These are phyloP conservation scores for Didymellaceae sp. DNA, from an alignment of 2,329 filamentous ascomycete genomes.

Conservation along the genomic window DNA sequence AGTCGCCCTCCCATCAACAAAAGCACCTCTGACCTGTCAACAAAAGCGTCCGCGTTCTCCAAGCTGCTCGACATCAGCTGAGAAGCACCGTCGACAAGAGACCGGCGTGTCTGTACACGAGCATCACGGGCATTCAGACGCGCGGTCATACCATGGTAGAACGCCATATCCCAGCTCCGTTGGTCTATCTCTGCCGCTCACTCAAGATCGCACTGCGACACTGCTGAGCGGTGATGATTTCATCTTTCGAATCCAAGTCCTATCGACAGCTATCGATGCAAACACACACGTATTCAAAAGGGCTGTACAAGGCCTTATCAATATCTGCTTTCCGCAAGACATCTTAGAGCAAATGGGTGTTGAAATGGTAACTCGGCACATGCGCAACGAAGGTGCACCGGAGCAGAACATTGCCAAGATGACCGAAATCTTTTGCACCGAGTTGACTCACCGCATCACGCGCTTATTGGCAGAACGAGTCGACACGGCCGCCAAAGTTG, in stretches of 20 bases:
- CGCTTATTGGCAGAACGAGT: conserved; percentile 31
- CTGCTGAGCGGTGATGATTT: conserved; percentile 30
- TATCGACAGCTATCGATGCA: conserved; percentile 18
- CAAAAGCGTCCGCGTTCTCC: neutral
- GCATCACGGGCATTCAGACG: neutral
- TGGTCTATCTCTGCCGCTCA: too few species aligned
- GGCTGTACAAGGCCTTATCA: conserved; percentile 33
- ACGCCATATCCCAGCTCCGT: too few species aligned
- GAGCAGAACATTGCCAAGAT: conserved; percentile 26
- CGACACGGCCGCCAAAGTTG: conserved; percentile 22
- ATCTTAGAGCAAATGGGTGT: conserved; percentile 32
- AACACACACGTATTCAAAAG: conserved; percentile 30
- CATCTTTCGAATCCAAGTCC: conserved; percentile 32
- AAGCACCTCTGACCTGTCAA: neutral
- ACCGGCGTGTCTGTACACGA: neutral
- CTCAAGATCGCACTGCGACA: neutral
- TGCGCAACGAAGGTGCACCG: conserved; percentile 25
- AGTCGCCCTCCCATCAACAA: neutral
- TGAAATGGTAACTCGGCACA: conserved; percentile 28
- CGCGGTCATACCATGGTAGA: neutral
- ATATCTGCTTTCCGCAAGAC: conserved; percentile 36
- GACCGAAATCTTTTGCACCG: conserved; percentile 17
- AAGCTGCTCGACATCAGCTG: neutral
- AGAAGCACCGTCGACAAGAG: conserved; percentile 3
- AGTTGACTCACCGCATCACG: conserved; percentile 29